These are phyloP conservation scores for Penicillium decumbens DNA, from an alignment of 2,329 filamentous ascomycete genomes.

Conservation along the genomic window DNA sequence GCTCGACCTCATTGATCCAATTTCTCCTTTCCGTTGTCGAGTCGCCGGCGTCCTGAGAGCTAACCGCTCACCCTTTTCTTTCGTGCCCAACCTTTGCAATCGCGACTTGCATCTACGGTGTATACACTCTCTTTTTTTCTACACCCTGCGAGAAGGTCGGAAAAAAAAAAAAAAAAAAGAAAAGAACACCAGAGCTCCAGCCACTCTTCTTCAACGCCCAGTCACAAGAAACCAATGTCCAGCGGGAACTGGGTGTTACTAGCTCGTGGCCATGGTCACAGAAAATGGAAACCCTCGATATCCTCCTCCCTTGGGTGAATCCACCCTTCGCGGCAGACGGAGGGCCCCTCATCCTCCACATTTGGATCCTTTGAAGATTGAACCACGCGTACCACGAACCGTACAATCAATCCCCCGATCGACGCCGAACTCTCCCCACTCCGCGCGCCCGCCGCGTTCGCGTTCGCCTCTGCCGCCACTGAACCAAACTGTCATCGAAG, in stretches of 20 bases:
- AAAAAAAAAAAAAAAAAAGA: not conserved
- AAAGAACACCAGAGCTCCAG: not conserved
- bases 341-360: conserved; percentile 29
- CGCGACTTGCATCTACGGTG: not conserved
- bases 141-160: not conserved
- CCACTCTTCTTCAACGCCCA: conserved; percentile 6
- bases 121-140: not conserved
- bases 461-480: conserved; percentile 21
- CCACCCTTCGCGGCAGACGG: conserved; percentile 30
- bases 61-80: conserved; percentile 7
- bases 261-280: conserved; percentile 44
- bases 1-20: conserved; percentile 7
- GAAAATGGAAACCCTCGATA: conserved; percentile 38
- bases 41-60: conserved; percentile 3
- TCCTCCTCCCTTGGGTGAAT: conserved; percentile 30
- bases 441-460: conserved; percentile 18
- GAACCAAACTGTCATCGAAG: conserved; percentile 5
- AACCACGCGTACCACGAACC: conserved; percentile 25
- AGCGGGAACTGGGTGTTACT: conserved; percentile 33
- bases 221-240: conserved; percentile 38
- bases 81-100: not conserved
- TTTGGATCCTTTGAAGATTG: conserved; percentile 29
- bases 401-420: conserved; percentile 15
- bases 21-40: conserved; percentile 16
- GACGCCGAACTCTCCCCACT: conserved; percentile 19